Base-by-base conservation (phyloP, 257 asterid species). In the Linderniella brevidens region DNA sequence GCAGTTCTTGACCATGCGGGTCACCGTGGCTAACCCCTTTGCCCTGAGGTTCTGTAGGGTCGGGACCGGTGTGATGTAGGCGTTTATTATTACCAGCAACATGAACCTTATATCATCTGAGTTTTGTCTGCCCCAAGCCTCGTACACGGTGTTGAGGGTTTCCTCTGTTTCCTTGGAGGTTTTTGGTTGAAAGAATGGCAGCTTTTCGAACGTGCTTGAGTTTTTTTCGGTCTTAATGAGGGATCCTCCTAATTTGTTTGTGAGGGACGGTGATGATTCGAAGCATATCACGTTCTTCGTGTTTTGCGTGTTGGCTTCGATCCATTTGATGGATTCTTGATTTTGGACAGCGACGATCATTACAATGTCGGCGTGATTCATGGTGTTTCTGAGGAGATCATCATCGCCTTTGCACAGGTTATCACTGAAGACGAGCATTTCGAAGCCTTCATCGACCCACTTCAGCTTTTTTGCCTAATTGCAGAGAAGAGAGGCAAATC, bases 41-140 rank as follows among this genome's bases (percentile, higher is more conserved):
- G 95, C 88, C 60, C 97, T 67, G 19, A 88, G 68, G 59, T 83
- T 88, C 72, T 88, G 48, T 47, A 87, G 67, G 4, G 58, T 47
- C 11, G 88, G 68, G 54, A 88, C 92, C 7, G 97, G 92, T 41
- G 54, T 72, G 66, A 88, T 65, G 58, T 80, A 88, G 36, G 95
- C 83, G 45, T 83, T 88, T 46, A 83, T 68, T 56, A 88, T 62
- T 14, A 88, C 80, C 58, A 88, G 49, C 73, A 88, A 62, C 60
- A 84, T 78, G 78, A 88, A 88, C 51, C 84, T 73, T 57, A 88
- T 78, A 56, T 80, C 97, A 64, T 88, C 93, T 9, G 95, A 68
- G 60, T 78, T 87, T 11, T 60, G 74, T 60, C 93, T 73, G 40
- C 56, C 82, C 97, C 97, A 87, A 35, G 95, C 82, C 52, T 80